These are phyloP conservation scores for Bretschneidera sinensis DNA, from an alignment of 345 rosid genomes.

Conservation along the genomic window DNA sequence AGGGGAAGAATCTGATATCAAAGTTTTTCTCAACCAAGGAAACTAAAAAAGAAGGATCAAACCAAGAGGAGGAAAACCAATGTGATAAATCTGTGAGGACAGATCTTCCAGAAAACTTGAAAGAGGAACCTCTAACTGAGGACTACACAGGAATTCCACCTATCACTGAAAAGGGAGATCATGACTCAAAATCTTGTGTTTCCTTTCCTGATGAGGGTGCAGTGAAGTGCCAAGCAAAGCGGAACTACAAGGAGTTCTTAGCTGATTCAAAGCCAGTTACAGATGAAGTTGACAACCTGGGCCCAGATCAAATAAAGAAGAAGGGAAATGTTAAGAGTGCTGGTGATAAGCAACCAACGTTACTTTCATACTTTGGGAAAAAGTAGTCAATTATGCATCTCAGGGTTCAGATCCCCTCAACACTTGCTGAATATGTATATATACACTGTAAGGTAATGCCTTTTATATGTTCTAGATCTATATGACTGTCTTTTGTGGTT, in stretches of 20 bases:
- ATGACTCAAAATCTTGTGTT: conserved; percentile 14
- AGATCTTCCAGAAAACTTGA: conserved; percentile 15
- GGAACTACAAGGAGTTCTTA: conserved; percentile 32
- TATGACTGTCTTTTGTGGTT: too few relatives aligned
- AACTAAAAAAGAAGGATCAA: conserved; percentile 37
- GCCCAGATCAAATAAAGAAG: conserved; percentile 33
- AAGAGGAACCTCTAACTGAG: conserved; percentile 25
- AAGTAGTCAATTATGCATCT: conserved; percentile 19
- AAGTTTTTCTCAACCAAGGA: conserved; percentile 60
- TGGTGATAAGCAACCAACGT: conserved; percentile 52
- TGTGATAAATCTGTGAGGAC: conserved; percentile 11
- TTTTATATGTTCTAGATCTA: too few relatives aligned
- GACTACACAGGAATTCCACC: conserved; percentile 11
- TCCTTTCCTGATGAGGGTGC: conserved; percentile 11
- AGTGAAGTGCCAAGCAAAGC: conserved; percentile 31
- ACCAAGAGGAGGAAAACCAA: conserved; percentile 19
- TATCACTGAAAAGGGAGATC: conserved; percentile 6
- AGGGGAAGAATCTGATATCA: conserved; percentile 54
- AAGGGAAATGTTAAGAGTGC: conserved; percentile 34
- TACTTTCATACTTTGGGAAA: conserved; percentile 54
- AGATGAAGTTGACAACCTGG: conserved; percentile 13
- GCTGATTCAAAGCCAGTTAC: conserved; percentile 27
- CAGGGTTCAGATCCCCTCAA: neutral
- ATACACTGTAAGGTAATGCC: neutral
- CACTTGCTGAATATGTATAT: neutral